Conservation (phyloP, 108 stramenopile species). For the Nitzschia inconspicua region DNA sequence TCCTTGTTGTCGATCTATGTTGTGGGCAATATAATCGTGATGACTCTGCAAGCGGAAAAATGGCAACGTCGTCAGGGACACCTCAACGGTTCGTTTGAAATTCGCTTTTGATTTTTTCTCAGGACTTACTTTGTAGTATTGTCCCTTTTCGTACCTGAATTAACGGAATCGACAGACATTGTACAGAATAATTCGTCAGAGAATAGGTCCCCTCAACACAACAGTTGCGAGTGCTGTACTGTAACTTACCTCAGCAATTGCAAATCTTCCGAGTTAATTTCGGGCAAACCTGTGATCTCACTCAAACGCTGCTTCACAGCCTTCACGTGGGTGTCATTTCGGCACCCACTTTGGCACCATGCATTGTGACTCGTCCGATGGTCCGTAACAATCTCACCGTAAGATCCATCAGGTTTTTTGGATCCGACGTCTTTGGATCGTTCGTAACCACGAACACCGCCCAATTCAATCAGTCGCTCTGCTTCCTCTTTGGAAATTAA, state of each 20-base stretch:
- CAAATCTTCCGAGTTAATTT: conserved; percentile 63
- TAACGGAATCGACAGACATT: conserved; percentile 27
- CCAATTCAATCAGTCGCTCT: conserved; percentile 63
- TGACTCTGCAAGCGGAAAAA: conserved; percentile 68
- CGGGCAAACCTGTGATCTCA: conserved; percentile 46
- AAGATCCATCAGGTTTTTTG: conserved; percentile 60
- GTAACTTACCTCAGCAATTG: conserved; percentile 38
- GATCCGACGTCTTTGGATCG: conserved; percentile 80
- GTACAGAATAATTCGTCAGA: conserved; percentile 30
- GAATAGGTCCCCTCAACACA: conserved; percentile 21
- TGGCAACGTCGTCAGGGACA: background rate
- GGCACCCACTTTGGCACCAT: conserved; percentile 70
- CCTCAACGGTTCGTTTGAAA: background rate
- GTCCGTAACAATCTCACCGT: conserved; percentile 38
- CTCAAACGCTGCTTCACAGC: conserved; percentile 54
- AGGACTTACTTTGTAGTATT: conserved; percentile 23
- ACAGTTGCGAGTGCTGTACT: conserved; percentile 1
- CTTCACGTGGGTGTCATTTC: conserved; percentile 36
- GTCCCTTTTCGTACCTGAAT: conserved; percentile 19
- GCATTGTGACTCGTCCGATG: conserved; percentile 62
- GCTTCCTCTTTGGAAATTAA: conserved; percentile 79
- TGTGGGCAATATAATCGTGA: conserved; percentile 42
- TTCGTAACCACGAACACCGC: conserved; percentile 51
- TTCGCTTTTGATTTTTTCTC: background rate
- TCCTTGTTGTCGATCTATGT: conserved; percentile 45